Base-by-base conservation (phyloP, 2,329 filamentous ascomycete genomes). In the Magnaporthiopsis rhizophila region DNA sequence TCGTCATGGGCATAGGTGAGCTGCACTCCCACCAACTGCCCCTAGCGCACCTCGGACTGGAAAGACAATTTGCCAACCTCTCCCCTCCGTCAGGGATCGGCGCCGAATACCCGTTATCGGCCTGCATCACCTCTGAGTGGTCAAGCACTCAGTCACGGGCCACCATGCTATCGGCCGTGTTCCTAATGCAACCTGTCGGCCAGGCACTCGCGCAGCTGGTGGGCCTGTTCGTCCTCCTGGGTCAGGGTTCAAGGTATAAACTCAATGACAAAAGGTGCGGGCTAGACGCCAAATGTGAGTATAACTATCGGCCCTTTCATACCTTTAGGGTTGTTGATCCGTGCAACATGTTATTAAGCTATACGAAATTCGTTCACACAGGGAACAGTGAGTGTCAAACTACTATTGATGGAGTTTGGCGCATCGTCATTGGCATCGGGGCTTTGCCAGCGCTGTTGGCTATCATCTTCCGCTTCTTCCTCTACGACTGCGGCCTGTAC, bases 71-170 rank as follows among this genome's bases (percentile, higher is more conserved):
- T 34, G 50, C 28, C 21, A 30, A 28, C 61, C 26, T 53, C 34
- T 15, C 45, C 26, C 6, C 18, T 36, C 61, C 50, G 24, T 62
- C 50, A 81, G 85, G 85, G 0, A 86, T 89, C 45, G 86, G 86
- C n/a, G 86, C 84, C 21, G 86, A 89, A 73, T 89, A 89, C 71
- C 87, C 88, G 1, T 76, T 90, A 2, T 85, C 81, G 59, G 86
- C 87, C 0, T 83, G 89, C 11, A 90, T 90, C 45, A 88, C 86
- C 0, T 83, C 87, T 0, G 88, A 90, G 78, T 89, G 81, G 77
- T 77, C 82, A 6, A 83, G 81, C 63, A 89, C 85, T 0, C 83
- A 81, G 61, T 86, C 86, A n/a, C 78, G 87, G 61, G 83, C 83
- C n/a, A 84, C 81, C 26, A 89, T 89, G 87, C 77, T 90, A 67